A percentile compares a stretch with the other conserved stretches of the same genome.
Conservation (phyloP, 129 eudicot genomes). For the Logfia minima region DNA sequence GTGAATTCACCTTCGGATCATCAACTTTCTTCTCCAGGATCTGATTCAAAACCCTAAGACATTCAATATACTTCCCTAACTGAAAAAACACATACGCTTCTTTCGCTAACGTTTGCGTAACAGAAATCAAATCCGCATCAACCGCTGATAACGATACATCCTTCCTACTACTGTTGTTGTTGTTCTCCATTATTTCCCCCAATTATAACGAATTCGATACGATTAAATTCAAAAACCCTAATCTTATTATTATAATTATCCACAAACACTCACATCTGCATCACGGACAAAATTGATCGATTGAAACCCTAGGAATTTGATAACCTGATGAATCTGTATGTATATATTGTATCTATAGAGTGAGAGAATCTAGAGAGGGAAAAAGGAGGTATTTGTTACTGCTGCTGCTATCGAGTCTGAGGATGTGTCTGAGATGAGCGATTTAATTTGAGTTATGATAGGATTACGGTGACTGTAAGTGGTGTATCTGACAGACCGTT, state of each 20-base stretch:
- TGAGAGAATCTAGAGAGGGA: constrained; percentile 40
- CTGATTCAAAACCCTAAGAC: constrained; percentile 65
- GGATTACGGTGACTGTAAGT: neutral
- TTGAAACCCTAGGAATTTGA: constrained; percentile 23
- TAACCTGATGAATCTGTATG: constrained; percentile 19
- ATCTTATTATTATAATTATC: neutral
- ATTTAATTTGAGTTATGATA: constrained; percentile 22
- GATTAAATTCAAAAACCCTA: constrained; percentile 38
- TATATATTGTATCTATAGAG: constrained; percentile 20
- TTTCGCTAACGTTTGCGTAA: constrained; percentile 60
- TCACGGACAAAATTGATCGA: constrained; percentile 14
- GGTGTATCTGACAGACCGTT: constrained; percentile 6
- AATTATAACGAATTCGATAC: constrained; percentile 12
- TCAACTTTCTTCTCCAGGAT: constrained; percentile 55
- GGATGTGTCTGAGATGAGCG: constrained; percentile 27
- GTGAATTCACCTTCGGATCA: constrained; percentile 68
- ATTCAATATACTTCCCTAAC: constrained; percentile 67
- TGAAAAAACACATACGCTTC: constrained; percentile 75
- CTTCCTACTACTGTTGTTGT: constrained; percentile 37
- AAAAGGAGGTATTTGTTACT: constrained; percentile 5
- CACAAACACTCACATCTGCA: constrained; percentile 31
- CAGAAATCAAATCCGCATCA: constrained; percentile 60
- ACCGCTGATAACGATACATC: constrained; percentile 34
- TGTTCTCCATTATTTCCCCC: constrained; percentile 47
- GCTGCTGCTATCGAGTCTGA: constrained; percentile 3